Base-by-base conservation (phyloP, 169 alveolate species). In the Eimeria maxima region DNA sequence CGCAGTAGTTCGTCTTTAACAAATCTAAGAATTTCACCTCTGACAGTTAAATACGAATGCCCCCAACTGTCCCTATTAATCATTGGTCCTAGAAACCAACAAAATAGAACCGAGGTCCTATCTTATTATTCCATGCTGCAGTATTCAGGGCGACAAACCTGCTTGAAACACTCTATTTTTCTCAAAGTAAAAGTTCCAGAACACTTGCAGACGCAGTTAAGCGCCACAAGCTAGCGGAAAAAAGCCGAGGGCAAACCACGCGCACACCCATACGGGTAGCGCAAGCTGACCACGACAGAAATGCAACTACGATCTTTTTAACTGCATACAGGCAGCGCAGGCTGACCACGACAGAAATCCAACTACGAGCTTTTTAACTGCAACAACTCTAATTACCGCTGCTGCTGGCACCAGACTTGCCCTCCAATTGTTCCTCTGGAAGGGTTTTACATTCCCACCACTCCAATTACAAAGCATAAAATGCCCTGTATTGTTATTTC, bases 381-480 rank as follows among this genome's bases (percentile, higher is more conserved):
- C n/a, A n/a, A n/a, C n/a, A n/a, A n/a, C n/a, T n/a, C n/a, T n/a
- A n/a, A 98, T 98, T 98, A 98, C 99, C 98, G 98, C 99, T 98
- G 98, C 99, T 98, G 99, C 99, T 98, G 99, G 99, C 99, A 98
- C 99, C 99, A 98, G 99, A 98, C 99, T 97, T 98, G 99, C 98
- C 99, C 99, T 98, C 99, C 98, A 98, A 97, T 98, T 97, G 99
- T 94, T 96, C 97, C 97, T 97, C 98, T 93, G 63, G 80, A 96
- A 94, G 97, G 96, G 95, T 95, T 98, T 97, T 97, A 97, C 97
- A 97, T 97, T 97, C 97, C 97, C 97, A 98, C 97, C 99, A 98
- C 98, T 98, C 98, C 98, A 98, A 98, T 97, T 98, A 96, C 99
- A 97, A 97, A 97, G 93, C 97, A 89, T 94, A 90, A 94, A 94